Evolutionary conservation across 129 eudicot genomes (phyloP).

Genomic region (Flaveria bidentis): DNA sequence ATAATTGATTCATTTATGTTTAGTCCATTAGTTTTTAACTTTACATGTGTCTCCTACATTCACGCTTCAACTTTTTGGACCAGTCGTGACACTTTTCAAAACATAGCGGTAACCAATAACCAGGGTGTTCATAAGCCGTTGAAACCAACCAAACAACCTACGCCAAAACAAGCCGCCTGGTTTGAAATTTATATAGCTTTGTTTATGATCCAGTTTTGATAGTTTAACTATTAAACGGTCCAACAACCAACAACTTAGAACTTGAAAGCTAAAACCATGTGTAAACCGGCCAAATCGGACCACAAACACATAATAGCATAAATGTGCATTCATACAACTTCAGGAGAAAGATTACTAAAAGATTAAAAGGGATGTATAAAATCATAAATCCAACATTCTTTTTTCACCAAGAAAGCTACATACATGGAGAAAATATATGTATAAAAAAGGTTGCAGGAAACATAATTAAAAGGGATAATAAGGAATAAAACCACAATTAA

Average conservation of each 20-base stretch:
- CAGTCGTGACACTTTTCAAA: not conserved
- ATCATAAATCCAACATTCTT: slow-evolving; percentile 23
- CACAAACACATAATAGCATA: not conserved
- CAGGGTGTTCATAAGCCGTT: not conserved
- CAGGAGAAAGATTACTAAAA: not conserved
- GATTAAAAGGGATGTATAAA: slow-evolving; percentile 25
- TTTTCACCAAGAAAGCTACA: slow-evolving; percentile 34
- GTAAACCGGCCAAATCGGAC: not conserved
- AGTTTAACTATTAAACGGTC: too few relatives aligned
- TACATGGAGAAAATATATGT: slow-evolving; percentile 34
- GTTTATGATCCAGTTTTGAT: too few relatives aligned
- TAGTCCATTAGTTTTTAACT: too few relatives aligned
- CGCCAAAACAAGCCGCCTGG: too few relatives aligned
- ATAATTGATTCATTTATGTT: too few relatives aligned
- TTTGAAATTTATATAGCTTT: too few relatives aligned
- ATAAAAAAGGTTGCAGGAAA: slow-evolving; percentile 11
- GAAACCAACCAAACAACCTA: not conserved
- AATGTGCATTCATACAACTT: not conserved
- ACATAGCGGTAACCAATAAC: not conserved
- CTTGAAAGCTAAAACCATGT: too few relatives aligned
- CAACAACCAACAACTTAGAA: too few relatives aligned
- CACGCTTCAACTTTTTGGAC: too few relatives aligned
- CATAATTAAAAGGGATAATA: slow-evolving; percentile 19
- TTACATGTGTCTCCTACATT: too few relatives aligned
- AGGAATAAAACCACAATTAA: slow-evolving; percentile 35